Percentiles rank a stretch among this genome's conserved stretches.
These are phyloP conservation scores for Celoporthe dispersa DNA, from an alignment of 2,329 filamentous ascomycete genomes.

Conservation along the genomic window DNA sequence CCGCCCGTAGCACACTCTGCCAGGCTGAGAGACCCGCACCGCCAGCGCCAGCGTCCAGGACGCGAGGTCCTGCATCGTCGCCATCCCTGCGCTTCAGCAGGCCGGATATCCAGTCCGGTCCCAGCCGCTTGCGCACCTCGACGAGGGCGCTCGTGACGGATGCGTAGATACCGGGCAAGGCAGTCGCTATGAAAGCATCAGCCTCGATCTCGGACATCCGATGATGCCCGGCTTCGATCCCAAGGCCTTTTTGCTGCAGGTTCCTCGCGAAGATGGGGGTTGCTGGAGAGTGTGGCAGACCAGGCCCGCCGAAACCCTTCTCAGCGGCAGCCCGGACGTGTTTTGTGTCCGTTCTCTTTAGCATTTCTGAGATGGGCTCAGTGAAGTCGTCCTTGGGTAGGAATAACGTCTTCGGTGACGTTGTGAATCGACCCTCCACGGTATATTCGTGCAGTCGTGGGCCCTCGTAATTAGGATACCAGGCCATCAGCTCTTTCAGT, in stretches of 20 bases:
- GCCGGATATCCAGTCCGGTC: constrained; percentile 69
- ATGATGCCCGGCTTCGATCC: constrained; percentile 65
- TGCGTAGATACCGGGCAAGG: constrained; percentile 74
- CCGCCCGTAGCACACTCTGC: constrained; percentile 77
- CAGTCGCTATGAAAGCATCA: constrained; percentile 71
- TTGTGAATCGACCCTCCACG: constrained; percentile 72
- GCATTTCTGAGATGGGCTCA: constrained; percentile 69
- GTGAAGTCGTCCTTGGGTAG: constrained; percentile 73
- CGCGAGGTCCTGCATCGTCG: constrained; percentile 56
- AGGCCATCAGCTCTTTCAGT: constrained; percentile 37
- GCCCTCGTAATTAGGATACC: constrained; percentile 34
- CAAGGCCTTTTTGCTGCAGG: constrained; percentile 66
- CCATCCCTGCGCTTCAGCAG: constrained; percentile 61
- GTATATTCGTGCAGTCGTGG: constrained; percentile 76
- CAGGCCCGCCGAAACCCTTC: constrained; percentile 74
- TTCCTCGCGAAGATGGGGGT: constrained; percentile 64
- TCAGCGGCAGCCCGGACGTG: constrained; percentile 77
- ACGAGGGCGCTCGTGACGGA: constrained; percentile 69
- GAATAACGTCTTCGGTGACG: constrained; percentile 73
- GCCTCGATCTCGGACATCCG: constrained; percentile 77
- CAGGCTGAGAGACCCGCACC: constrained; percentile 77
- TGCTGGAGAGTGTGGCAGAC: constrained; percentile 76
- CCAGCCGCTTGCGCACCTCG: constrained; percentile 75
- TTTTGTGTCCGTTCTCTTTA: constrained; percentile 70
- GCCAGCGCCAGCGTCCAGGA: constrained; percentile 76